These are phyloP conservation scores for Zizania latifolia DNA, from an alignment of 176 grass and related monocot genomes.

Conservation along the genomic window DNA sequence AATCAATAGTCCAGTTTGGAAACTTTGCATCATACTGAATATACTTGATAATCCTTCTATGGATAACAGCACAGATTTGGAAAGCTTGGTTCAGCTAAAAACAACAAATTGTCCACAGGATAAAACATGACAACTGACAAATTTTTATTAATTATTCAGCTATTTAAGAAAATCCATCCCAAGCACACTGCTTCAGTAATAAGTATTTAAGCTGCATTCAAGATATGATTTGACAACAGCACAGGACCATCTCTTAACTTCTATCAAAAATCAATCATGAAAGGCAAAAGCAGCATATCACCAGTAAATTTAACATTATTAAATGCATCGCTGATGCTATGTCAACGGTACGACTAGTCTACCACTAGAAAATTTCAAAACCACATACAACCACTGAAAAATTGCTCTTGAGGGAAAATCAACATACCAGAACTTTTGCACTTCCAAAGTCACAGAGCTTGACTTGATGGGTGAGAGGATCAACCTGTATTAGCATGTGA, in stretches of 20 bases:
- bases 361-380: neutral
- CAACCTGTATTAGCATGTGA: slow-evolving; percentile 52
- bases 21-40: neutral
- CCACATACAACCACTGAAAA: neutral
- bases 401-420: neutral
- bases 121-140: neutral
- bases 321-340: neutral
- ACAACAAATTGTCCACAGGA: neutral
- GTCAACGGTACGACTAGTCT: slow-evolving; percentile 3
- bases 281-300: neutral
- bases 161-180: neutral
- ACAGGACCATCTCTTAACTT: neutral
- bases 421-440: slow-evolving; percentile 90
- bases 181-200: neutral
- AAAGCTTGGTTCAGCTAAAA: neutral
- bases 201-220: neutral
- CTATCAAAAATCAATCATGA: neutral
- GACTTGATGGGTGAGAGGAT: slow-evolving; percentile 98
- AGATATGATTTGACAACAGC: neutral
- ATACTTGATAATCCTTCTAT: neutral
- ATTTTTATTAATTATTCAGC: neutral
- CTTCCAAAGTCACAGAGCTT: slow-evolving; percentile 99
- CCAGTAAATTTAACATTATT: neutral
- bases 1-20: neutral
- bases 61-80: neutral